Conservation (phyloP, 1,284 basidiomycete species). For the Trichosporon sp. region DNA sequence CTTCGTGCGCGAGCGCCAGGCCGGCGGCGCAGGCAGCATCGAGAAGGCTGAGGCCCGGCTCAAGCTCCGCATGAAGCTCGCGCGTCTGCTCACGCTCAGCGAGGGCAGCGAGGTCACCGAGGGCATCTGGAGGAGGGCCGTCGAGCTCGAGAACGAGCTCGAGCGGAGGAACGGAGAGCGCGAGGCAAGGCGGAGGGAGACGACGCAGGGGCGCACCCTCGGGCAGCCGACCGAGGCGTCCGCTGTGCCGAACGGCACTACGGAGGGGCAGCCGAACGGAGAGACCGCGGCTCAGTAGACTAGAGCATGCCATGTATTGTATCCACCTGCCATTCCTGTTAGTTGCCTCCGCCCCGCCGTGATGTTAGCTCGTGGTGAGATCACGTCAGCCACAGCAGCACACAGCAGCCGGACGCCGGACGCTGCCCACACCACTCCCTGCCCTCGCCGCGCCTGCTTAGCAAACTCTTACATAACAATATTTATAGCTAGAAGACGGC, state of each 20-base stretch:
- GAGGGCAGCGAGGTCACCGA: constrained; percentile 27
- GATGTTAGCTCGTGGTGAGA: neutral
- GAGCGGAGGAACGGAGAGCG: constrained; percentile 18
- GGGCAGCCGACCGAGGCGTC: constrained; percentile 8
- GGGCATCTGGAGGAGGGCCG: constrained; percentile 33
- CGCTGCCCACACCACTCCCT: neutral
- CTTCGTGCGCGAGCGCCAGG: constrained; percentile 37
- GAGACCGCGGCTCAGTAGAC: neutral
- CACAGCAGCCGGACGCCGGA: no score
- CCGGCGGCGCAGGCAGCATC: constrained; percentile 12
- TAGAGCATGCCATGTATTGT: neutral
- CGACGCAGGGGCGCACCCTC: constrained; percentile 6
- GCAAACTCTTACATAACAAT: constrained; percentile 1
- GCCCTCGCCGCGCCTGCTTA: neutral
- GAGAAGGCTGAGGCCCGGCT: constrained; percentile 35
- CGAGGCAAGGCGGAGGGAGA: constrained; percentile 7
- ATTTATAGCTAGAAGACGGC: neutral
- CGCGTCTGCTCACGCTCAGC: constrained; percentile 38
- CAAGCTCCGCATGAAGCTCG: constrained; percentile 45
- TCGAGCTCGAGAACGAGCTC: constrained; percentile 39
- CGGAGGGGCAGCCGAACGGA: neutral
- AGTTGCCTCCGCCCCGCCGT: no score
- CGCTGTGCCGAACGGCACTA: neutral
- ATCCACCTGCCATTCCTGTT: neutral
- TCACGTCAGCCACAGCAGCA: neutral